These are phyloP conservation scores for Talaromyces wortmannii DNA, from an alignment of 495 filamentous ascomycete species.

Conservation along the genomic window DNA sequence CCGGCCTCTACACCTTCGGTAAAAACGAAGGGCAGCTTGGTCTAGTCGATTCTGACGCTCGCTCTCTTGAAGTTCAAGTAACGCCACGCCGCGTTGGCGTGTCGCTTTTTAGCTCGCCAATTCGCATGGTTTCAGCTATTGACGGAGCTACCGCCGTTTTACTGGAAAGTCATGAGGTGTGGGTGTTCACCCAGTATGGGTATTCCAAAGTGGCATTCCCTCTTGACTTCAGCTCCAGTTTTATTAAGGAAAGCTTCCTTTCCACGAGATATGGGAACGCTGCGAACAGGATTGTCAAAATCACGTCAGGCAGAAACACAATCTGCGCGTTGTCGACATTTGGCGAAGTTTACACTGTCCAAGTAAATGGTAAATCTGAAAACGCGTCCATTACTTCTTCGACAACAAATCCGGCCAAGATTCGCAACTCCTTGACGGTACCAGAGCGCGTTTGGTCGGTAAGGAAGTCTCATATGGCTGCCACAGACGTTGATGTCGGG, in stretches of 20 bases:
- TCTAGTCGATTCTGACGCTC: slow-evolving; percentile 88
- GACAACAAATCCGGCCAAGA: slow-evolving; percentile 85
- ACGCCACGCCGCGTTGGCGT: slow-evolving; percentile 82
- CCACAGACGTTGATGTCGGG: slow-evolving; percentile 77
- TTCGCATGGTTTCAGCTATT: slow-evolving; percentile 77
- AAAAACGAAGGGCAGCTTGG: slow-evolving; percentile 95
- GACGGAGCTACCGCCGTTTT: slow-evolving; percentile 84
- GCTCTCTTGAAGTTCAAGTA: slow-evolving; percentile 74
- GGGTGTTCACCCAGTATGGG: slow-evolving; percentile 88
- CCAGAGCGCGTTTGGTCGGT: slow-evolving; percentile 77
- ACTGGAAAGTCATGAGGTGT: slow-evolving; percentile 81
- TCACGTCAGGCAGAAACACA: slow-evolving; percentile 79
- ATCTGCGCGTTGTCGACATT: slow-evolving; percentile 77
- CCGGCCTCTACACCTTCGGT: slow-evolving; percentile 86
- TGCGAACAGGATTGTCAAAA: slow-evolving; percentile 60
- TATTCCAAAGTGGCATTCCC: slow-evolving; percentile 83
- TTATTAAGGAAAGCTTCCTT: slow-evolving; percentile 58
- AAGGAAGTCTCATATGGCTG: slow-evolving; percentile 76
- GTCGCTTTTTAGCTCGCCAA: slow-evolving; percentile 71
- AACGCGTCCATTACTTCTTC: slow-evolving; percentile 53
- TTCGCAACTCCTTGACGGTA: slow-evolving; percentile 64
- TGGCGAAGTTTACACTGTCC: slow-evolving; percentile 80
- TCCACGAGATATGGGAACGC: slow-evolving; percentile 60
- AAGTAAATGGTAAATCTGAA: slow-evolving; percentile 60
- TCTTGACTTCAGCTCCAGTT: slow-evolving; percentile 60